phyloP scores from a whole-genome alignment of 2,329 filamentous ascomycete species.

The Stenocarpella maydis region DNA sequence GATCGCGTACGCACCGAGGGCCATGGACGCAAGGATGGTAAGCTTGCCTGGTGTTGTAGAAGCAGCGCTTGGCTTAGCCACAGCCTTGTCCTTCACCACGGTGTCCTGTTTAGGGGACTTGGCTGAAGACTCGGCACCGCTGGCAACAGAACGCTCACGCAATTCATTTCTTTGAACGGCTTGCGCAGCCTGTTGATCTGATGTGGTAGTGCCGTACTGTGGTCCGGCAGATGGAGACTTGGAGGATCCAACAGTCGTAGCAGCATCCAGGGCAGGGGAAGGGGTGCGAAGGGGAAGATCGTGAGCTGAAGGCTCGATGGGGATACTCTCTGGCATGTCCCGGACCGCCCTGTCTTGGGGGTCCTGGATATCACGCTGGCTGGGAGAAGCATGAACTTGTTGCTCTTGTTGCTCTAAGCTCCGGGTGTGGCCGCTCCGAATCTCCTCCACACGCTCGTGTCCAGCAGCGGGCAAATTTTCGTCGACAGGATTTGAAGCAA shows the following conservation, averaged over 20 bases:
- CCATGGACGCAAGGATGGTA: slow-evolving; percentile 37
- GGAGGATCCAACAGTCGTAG: slow-evolving; percentile 35
- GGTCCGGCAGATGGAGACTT: slow-evolving; percentile 34
- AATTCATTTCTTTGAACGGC: slow-evolving; percentile 23
- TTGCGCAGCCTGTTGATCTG: slow-evolving; percentile 35
- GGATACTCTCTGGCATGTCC: slow-evolving; percentile 33
- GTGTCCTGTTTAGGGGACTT: slow-evolving; percentile 32
- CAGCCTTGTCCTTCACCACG: slow-evolving; percentile 36
- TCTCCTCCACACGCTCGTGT: too few species aligned
- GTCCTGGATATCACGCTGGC: slow-evolving; percentile 5
- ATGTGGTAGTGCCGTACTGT: slow-evolving; percentile 35
- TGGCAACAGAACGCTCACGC: slow-evolving; percentile 33
- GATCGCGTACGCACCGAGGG: slow-evolving; percentile 35
- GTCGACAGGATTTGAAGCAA: slow-evolving; percentile 36
- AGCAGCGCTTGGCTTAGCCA: slow-evolving; percentile 29
- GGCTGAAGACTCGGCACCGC: slow-evolving; percentile 35
- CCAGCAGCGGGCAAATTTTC: slow-evolving; percentile 21
- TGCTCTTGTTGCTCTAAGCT: not conserved
- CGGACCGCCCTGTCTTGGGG: slow-evolving; percentile 19
- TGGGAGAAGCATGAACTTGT: not conserved
- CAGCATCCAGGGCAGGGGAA: slow-evolving; percentile 33
- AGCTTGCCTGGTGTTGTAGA: slow-evolving; percentile 36
- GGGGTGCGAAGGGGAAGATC: slow-evolving; percentile 32
- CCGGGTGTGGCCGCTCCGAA: slow-evolving; percentile 13
- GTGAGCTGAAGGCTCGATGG: slow-evolving; percentile 35